phyloP scores from a whole-genome alignment of 2,329 filamentous ascomycete genomes.

The Paraphaeosphaeria minitans region DNA sequence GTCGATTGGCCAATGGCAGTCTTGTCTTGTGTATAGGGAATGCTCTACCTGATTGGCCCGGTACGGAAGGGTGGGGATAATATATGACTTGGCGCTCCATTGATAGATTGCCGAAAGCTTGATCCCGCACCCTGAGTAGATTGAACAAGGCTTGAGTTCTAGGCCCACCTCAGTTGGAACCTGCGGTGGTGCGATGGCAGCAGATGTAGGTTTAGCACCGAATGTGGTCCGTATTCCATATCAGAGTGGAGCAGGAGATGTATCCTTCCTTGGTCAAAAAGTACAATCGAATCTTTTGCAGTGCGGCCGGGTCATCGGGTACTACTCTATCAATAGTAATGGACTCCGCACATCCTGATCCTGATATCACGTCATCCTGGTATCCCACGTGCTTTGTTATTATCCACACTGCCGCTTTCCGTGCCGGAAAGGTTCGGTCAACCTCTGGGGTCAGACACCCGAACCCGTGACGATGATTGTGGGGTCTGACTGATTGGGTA shows the following conservation, averaged over 20 bases:
- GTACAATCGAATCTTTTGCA: neutral
- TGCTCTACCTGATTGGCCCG: constrained; percentile 1
- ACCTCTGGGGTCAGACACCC: neutral
- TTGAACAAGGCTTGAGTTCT: neutral
- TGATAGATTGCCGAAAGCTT: constrained; percentile 13
- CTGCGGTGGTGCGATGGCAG: neutral
- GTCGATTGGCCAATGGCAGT: neutral
- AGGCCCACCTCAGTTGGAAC: neutral
- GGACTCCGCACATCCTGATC: neutral
- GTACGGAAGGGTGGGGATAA: neutral
- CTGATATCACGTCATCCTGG: neutral
- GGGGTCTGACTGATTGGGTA: neutral
- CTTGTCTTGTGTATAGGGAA: neutral
- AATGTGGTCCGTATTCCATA: neutral
- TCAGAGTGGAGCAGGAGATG: neutral
- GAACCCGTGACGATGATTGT: neutral
- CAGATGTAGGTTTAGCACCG: neutral
- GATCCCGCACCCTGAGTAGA: neutral
- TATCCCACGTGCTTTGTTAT: neutral
- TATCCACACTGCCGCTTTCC: neutral
- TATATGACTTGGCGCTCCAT: constrained; percentile 5
- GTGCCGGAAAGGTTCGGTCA: neutral
- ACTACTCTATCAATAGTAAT: neutral
- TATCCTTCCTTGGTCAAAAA: neutral
- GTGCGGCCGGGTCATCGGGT: neutral